Evolutionary conservation across 148 eudicot species (phyloP).

Genomic region (Rhododendron ferrugineum): DNA sequence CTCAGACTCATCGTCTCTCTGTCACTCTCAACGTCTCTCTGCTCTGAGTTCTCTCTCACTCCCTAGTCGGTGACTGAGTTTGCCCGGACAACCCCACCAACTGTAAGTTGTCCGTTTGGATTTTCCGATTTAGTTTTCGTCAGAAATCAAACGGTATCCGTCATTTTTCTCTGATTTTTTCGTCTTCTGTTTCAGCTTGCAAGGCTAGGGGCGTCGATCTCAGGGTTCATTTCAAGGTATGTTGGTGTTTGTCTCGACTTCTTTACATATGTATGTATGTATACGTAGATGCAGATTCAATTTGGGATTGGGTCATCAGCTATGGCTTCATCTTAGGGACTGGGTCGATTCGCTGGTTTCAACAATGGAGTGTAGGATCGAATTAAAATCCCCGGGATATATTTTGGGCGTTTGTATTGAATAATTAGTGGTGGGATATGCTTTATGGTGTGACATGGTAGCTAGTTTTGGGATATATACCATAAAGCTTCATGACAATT

Average conservation of each 20-base stretch:
- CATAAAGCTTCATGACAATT: background rate
- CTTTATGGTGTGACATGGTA: too few relatives aligned
- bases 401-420: background rate
- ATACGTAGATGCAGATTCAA: too few relatives aligned
- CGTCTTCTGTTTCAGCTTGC: conserved; percentile 34
- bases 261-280: background rate
- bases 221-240: conserved; percentile 54
- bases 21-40: too few relatives aligned
- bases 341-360: background rate
- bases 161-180: background rate
- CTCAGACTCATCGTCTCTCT: too few relatives aligned
- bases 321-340: background rate
- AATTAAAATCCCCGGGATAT: background rate
- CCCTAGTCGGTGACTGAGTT: too few relatives aligned
- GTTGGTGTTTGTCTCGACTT: background rate
- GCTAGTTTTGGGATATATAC: background rate
- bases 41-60: too few relatives aligned
- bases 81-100: conserved; percentile 39
- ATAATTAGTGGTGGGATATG: background rate
- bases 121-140: background rate
- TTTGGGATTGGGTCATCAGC: background rate
- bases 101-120: conserved; percentile 18
- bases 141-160: background rate
- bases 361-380: background rate
- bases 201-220: conserved; percentile 54